A percentile compares a stretch with the other conserved stretches of the same genome.
These are phyloP conservation scores for Trypethelium eluteriae DNA, from an alignment of 495 filamentous ascomycete species.

Conservation along the genomic window DNA sequence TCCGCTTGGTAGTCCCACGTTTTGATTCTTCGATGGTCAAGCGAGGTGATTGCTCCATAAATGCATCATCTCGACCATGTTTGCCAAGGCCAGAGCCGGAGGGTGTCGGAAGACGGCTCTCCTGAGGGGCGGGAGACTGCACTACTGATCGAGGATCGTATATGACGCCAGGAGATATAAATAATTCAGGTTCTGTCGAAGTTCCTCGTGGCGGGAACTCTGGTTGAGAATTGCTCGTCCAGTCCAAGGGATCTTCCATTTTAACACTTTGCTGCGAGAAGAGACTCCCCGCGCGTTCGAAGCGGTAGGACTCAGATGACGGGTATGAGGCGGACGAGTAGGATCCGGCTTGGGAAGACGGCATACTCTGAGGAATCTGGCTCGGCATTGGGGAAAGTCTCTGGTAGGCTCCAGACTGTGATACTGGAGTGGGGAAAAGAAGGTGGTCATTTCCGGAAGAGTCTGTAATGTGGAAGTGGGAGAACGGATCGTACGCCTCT, in stretches of 20 bases:
- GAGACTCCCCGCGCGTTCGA: background rate
- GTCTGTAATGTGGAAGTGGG: background rate
- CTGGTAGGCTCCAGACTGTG: background rate
- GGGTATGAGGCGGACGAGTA: constrained; percentile 1
- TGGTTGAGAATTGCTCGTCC: background rate
- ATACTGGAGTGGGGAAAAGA: background rate
- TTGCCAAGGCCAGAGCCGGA: background rate
- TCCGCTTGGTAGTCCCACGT: constrained; percentile 13
- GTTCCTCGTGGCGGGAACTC: background rate
- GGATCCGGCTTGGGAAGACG: background rate
- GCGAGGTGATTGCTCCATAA: background rate
- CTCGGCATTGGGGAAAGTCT: background rate
- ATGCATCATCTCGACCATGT: background rate
- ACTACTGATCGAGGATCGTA: background rate
- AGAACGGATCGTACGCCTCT: constrained; percentile 6
- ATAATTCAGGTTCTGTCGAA: background rate
- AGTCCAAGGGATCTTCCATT: constrained; percentile 14
- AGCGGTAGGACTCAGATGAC: background rate
- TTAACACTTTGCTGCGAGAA: constrained; percentile 14
- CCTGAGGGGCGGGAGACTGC: background rate
- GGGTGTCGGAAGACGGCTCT: background rate
- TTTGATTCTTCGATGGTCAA: constrained; percentile 10
- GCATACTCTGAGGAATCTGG: background rate
- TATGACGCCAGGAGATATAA: background rate
- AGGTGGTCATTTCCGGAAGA: background rate